Evolutionary conservation across 2,329 filamentous ascomycete species (phyloP), one percentile per base, ranked within the genome.

Genomic region (Raffaelea ambrosiae): DNA sequence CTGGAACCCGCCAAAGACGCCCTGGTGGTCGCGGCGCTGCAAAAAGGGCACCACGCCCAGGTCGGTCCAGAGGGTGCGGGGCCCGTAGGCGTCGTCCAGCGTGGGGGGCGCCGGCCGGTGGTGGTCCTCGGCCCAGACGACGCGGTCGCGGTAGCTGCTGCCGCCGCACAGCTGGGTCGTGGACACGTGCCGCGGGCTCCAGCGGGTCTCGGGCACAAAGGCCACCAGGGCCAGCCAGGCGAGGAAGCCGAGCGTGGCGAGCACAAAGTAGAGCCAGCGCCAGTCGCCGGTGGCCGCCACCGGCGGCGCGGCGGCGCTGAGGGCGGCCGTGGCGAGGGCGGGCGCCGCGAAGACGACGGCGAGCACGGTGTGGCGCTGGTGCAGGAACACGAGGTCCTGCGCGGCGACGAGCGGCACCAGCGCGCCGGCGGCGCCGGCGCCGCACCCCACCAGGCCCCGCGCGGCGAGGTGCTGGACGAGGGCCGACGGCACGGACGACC

Each of bases 341-440:
- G 57, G 58, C n/a, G 49, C 52, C 14, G 54, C 51, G 14, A 61
- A 53, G 19, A 66, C 54, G 5, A 58, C 53, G 10, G 63, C 59
- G 36, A 66, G 58, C 11, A 59, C 64, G 45, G 55, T 55, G 51
- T 63, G 64, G 4, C 65, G 59, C 56, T 68, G 58, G 47, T 68
- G 65, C 18, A 66, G 59, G 29, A 67, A 67, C 40, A 65, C 60
- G 36, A 67, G 58, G 38, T 68, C 65, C 55, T 67, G 64, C 1
- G 66, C 59, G 10, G 51, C 51, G 29, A 68, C 62, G 11, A 68
- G 55, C 3, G 65, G 65, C 7, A 67, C 59, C 19, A 68, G 48
- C 1, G 63, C 62, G 50, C 65, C 63, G 16, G 63, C 61, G 0
- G 63, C 58, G 4, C 64, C 64, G 0, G 61, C 63, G 2, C 64